These are phyloP conservation scores for Ascochyta koolunga DNA, from an alignment of 2,329 filamentous ascomycete species.

Conservation along the genomic window DNA sequence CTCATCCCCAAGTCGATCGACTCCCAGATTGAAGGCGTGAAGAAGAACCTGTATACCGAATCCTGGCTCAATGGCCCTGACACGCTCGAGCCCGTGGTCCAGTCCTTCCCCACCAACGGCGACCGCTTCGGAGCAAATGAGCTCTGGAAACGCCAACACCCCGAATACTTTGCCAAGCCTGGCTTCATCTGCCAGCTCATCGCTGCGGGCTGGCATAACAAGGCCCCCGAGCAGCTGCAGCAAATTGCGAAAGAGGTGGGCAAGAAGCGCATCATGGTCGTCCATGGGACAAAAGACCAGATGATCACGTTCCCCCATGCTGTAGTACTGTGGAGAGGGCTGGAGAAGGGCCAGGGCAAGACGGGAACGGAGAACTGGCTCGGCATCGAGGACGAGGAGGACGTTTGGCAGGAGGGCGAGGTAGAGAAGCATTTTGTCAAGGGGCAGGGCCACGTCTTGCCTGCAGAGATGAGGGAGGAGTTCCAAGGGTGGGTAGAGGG, in stretches of 20 bases:
- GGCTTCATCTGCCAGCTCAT: slow-evolving; percentile 80
- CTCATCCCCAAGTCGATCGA: slow-evolving; percentile 74
- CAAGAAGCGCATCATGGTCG: slow-evolving; percentile 73
- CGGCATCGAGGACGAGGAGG: slow-evolving; percentile 42
- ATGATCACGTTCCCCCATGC: slow-evolving; percentile 79
- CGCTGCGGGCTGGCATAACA: slow-evolving; percentile 80
- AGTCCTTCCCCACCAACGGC: slow-evolving; percentile 73
- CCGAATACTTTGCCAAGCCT: slow-evolving; percentile 64
- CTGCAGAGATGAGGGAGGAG: slow-evolving; percentile 73
- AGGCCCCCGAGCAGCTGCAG: slow-evolving; percentile 69
- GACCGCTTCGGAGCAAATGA: slow-evolving; percentile 84
- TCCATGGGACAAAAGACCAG: slow-evolving; percentile 77
- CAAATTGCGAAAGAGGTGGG: slow-evolving; percentile 72
- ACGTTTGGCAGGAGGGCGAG: slow-evolving; percentile 49
- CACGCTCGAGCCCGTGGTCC: slow-evolving; percentile 48
- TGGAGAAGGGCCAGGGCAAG: slow-evolving; percentile 62
- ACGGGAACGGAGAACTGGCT: slow-evolving; percentile 44
- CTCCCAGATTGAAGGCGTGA: slow-evolving; percentile 67
- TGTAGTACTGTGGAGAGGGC: slow-evolving; percentile 67
- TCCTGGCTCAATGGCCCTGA: slow-evolving; percentile 70
- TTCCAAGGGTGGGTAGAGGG: slow-evolving; percentile 69
- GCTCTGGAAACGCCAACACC: slow-evolving; percentile 70
- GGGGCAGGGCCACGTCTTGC: slow-evolving; percentile 75
- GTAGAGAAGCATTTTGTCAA: slow-evolving; percentile 67
- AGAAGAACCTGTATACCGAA: slow-evolving; percentile 68